A percentile compares a stretch with the other conserved stretches of the same genome.
Evolutionary conservation across 371 early-diverging fungal genomes (phyloP).

Genomic region (Zychaea mexicana): DNA sequence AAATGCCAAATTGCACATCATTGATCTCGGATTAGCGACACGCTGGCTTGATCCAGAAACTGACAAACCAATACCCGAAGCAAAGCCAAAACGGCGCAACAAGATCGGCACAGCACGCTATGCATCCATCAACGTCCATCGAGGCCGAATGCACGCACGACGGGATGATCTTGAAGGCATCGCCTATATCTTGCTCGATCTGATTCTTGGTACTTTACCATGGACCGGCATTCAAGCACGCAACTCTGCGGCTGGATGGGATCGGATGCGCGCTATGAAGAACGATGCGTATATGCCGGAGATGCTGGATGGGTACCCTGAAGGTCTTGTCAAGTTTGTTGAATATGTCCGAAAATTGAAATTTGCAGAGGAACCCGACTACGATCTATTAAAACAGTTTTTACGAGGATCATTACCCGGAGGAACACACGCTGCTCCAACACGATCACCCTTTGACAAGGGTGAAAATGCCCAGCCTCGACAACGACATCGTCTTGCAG

Average conservation of each 20-base stretch:
- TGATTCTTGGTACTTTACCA: conserved; percentile 57
- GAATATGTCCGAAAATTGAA: conserved; percentile 79
- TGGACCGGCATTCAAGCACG: conserved; percentile 67
- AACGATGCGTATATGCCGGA: conserved; percentile 53
- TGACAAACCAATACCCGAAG: conserved; percentile 47
- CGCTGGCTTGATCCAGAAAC: conserved; percentile 50
- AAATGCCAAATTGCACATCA: conserved; percentile 41
- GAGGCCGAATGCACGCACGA: conserved; percentile 56
- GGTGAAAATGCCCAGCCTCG: neutral
- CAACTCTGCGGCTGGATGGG: conserved; percentile 63
- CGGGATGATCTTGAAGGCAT: conserved; percentile 67
- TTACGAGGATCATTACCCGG: conserved; percentile 38
- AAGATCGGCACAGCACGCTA: conserved; percentile 71
- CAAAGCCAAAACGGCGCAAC: conserved; percentile 39
- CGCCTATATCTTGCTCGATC: conserved; percentile 62
- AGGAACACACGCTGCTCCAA: conserved; percentile 20
- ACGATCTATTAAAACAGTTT: conserved; percentile 59
- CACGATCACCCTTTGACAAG: conserved; percentile 30
- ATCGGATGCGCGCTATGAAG: conserved; percentile 61
- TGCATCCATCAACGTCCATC: conserved; percentile 62
- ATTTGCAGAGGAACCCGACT: conserved; percentile 93
- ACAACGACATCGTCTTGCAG: neutral
- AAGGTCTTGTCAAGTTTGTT: conserved; percentile 59
- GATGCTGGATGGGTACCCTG: conserved; percentile 58
- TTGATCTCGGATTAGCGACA: conserved; percentile 61